phyloP scores from a whole-genome alignment of 345 rosid species.

The Ceriops decandra region DNA sequence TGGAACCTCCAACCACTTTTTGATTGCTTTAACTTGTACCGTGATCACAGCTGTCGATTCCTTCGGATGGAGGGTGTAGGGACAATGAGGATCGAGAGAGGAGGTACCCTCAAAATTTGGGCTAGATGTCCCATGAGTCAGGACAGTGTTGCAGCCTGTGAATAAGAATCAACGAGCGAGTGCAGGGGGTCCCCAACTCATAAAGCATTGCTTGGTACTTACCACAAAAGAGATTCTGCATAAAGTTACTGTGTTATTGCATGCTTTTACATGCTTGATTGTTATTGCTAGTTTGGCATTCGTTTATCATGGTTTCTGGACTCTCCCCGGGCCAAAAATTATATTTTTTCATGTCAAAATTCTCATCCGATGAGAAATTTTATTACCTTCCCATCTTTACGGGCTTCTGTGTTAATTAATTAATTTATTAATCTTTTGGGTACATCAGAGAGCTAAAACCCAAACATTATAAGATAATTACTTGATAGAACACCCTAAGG shows the following conservation, averaged over 20 bases:
- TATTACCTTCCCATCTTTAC: too few species aligned
- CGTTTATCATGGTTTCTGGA: background rate
- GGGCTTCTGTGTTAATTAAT: too few species aligned
- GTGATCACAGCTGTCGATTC: constrained; percentile 27
- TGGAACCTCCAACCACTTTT: constrained; percentile 20
- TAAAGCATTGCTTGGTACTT: background rate
- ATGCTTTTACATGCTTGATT: background rate
- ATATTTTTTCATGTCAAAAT: too few species aligned
- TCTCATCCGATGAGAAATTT: too few species aligned
- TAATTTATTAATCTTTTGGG: too few species aligned
- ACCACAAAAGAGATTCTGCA: background rate
- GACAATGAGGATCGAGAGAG: background rate
- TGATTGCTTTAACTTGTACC: constrained; percentile 1
- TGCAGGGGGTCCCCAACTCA: background rate
- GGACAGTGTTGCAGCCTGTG: background rate
- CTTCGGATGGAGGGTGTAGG: constrained; percentile 7
- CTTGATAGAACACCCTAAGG: too few species aligned
- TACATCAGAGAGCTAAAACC: too few species aligned
- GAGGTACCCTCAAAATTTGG: background rate
- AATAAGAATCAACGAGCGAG: background rate
- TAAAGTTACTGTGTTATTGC: background rate
- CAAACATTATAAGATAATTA: too few species aligned
- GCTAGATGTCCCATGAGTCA: background rate
- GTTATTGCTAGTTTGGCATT: constrained; percentile 1
- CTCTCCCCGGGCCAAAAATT: background rate